Base-by-base conservation (phyloP, 2,329 filamentous ascomycete genomes). In the Bimuria novae-zelandiae region DNA sequence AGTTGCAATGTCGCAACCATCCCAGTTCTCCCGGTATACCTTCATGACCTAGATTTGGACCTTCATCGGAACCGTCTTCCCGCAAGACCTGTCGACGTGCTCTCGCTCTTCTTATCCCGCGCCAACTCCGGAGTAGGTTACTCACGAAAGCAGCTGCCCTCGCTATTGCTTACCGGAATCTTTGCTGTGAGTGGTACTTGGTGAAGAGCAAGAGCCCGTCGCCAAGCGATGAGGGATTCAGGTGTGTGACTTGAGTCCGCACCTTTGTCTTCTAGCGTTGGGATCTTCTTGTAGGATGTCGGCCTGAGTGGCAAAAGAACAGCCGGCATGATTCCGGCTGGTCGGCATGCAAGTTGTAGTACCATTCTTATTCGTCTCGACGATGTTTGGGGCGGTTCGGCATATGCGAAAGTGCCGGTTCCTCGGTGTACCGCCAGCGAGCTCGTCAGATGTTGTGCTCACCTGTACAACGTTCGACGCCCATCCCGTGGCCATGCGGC, bases 71-170 rank as follows among this genome's bases (percentile, higher is more conserved):
- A 16, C 33, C n/a, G 14, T 16, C 17, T 4, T 16, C 14, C n/a
- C 5, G 7, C 10, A 36, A n/a, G 33, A 36, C 5, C 33, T 5
- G n/a, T 7, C 16, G 14, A 33, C 11, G 33, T 14, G 6, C 27
- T n/a, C 27, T 19, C 41, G 11, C 10, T 27, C 25, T 27, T 27
- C 25, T 32, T 32, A 44, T 27, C 41, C 41, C 32, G 41, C 41
- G 10, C 17, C 41, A 32, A 44, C 41, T 44, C 41, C 41, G 41
- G 41, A 44, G 16, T 44, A 21, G 41, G 41, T 27, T 44, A 44
- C 41, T 44, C 11, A 22, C 41, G 41, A 27, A 10, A n/a, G 41
- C 41, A 29, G 27, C 19, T 17, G 27, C 41, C 41, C 1, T 32
- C 19, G 41, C 27, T 44, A 32, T 44, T 33, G 41, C 27, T 44